Evolutionary conservation across 1,139 yeast species (phyloP).

Genomic region (Saccharomycopsis hybrid): DNA sequence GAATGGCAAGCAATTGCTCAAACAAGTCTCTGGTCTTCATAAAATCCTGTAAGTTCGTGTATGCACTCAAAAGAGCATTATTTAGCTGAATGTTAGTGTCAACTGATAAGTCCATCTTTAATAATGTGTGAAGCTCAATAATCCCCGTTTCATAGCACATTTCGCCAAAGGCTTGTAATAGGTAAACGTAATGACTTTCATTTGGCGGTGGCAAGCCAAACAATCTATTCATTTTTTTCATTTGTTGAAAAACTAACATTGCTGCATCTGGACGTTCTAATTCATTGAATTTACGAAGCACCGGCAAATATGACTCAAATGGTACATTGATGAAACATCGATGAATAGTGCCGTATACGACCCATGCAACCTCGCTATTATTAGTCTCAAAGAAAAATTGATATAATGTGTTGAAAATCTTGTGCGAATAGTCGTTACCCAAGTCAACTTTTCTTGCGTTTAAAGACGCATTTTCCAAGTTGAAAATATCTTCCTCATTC

Average conservation of each 20-base stretch:
- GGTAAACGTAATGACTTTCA: constrained; percentile 52
- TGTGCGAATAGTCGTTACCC: constrained; percentile 27
- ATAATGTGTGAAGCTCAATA: constrained; percentile 53
- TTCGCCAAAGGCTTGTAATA: constrained; percentile 57
- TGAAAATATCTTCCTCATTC: constrained; percentile 19
- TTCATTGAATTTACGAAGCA: constrained; percentile 47
- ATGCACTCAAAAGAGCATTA: constrained; percentile 63
- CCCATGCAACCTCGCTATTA: constrained; percentile 55
- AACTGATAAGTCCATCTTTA: constrained; percentile 61
- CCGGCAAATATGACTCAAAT: constrained; percentile 50
- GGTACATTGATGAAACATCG: constrained; percentile 51
- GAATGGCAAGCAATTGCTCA: constrained; percentile 47
- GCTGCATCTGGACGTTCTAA: constrained; percentile 60
- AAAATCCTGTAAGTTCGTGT: constrained; percentile 55
- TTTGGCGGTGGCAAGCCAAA: constrained; percentile 62
- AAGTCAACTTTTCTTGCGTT: constrained; percentile 21
- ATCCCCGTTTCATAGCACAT: constrained; percentile 63
- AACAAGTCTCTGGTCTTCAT: constrained; percentile 58
- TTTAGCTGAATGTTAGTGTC: constrained; percentile 52
- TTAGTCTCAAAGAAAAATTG: constrained; percentile 39
- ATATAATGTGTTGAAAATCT: constrained; percentile 38
- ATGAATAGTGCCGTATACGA: constrained; percentile 53
- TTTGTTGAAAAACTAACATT: constrained; percentile 54
- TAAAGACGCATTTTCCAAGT: constrained; percentile 23
- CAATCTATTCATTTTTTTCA: constrained; percentile 50